Percentiles rank a stretch among this genome's conserved stretches.
Conservation (phyloP, 495 filamentous ascomycete genomes). For the Glutinoglossum americanum region DNA sequence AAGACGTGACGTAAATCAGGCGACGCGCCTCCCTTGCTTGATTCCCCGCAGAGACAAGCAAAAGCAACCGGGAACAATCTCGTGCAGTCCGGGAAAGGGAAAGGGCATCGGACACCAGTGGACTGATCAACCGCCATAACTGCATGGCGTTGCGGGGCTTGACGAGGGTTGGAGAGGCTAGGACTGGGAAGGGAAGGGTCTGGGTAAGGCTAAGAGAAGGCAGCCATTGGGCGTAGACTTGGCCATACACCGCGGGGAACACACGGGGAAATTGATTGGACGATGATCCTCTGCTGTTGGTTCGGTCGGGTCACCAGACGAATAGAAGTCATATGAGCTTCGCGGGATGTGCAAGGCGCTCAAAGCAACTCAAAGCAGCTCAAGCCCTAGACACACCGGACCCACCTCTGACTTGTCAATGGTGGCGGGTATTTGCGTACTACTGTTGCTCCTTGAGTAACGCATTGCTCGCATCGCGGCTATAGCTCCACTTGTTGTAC, state of each 20-base stretch:
- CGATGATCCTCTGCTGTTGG: not conserved
- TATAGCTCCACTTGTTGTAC: not conserved
- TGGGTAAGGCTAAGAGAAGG: not conserved
- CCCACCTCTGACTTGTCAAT: not conserved
- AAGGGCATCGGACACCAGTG: not conserved
- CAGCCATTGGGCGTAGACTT: not conserved
- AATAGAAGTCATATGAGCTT: not conserved
- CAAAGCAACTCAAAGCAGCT: too few species aligned
- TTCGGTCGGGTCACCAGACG: not conserved
- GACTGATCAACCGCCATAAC: too few species aligned
- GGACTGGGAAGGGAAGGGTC: not conserved
- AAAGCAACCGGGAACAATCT: not conserved
- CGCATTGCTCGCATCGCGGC: not conserved
- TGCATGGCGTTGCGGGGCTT: not conserved
- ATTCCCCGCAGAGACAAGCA: not conserved
- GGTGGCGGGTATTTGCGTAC: not conserved
- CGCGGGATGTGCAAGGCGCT: not conserved
- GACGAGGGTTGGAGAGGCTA: not conserved
- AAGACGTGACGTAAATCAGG: conserved; percentile 1
- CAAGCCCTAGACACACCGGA: too few species aligned
- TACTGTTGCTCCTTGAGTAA: not conserved
- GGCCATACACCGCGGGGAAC: not conserved
- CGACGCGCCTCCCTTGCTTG: not conserved
- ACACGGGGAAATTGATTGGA: not conserved
- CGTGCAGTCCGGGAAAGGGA: not conserved